Evolutionary conservation across 2,329 filamentous ascomycete species (phyloP).

Genomic region (Xylariaceae sp.): DNA sequence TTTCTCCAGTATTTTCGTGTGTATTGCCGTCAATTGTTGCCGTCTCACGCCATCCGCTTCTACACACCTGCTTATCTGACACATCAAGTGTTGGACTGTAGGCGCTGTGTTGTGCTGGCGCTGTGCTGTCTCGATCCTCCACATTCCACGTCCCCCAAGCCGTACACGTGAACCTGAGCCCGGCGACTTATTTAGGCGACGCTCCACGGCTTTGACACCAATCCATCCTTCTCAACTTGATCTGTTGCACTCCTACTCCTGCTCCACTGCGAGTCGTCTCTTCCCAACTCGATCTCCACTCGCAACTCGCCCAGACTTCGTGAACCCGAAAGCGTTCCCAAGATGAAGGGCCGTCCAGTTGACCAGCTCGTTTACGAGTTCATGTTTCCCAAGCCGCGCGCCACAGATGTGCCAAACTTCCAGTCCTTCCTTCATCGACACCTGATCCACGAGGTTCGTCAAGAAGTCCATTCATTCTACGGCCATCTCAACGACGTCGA

Average conservation of each 20-base stretch:
- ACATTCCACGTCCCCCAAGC: neutral
- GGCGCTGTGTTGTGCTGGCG: neutral
- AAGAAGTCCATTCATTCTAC: slow-evolving; percentile 74
- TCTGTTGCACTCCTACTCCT: neutral
- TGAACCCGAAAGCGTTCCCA: slow-evolving; percentile 20
- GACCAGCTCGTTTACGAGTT: slow-evolving; percentile 68
- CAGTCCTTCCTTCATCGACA: slow-evolving; percentile 62
- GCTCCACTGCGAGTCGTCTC: neutral
- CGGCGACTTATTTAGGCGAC: neutral
- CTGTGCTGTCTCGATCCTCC: neutral
- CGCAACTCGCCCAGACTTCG: neutral
- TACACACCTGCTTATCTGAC: neutral
- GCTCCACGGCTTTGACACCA: neutral
- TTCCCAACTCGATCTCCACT: neutral
- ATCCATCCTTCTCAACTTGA: neutral
- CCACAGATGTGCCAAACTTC: slow-evolving; percentile 67
- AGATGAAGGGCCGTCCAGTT: slow-evolving; percentile 67
- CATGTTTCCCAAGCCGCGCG: slow-evolving; percentile 64
- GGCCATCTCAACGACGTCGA: slow-evolving; percentile 74
- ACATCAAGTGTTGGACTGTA: neutral
- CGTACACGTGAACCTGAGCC: neutral
- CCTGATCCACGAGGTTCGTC: slow-evolving; percentile 71
- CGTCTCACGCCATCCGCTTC: neutral
- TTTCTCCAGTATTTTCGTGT: neutral
- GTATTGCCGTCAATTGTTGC: neutral